phyloP scores from a whole-genome alignment of 352 stramenopile species.

The Thraustochytrium striatum region DNA sequence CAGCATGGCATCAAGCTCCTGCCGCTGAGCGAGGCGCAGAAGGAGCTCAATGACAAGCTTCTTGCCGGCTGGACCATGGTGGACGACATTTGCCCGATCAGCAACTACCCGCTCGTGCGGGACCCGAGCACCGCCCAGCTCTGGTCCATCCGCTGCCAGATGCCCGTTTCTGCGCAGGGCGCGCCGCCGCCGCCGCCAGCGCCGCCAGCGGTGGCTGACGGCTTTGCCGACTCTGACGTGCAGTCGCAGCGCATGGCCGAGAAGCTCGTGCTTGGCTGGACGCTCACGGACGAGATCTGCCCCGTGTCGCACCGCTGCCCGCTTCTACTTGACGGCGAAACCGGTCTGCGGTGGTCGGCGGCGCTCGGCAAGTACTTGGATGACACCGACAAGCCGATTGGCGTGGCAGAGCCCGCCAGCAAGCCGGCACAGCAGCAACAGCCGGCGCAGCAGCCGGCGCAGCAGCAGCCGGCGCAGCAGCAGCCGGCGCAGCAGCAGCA shows the following conservation, averaged over 20 bases:
- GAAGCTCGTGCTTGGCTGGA: conserved; percentile 27
- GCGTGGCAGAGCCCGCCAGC: not conserved
- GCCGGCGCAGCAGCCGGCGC: no score
- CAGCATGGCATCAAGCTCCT: not conserved
- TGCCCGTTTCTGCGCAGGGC: not conserved
- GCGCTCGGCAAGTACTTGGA: conserved; percentile 3
- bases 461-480: not conserved
- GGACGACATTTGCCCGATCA: conserved; percentile 35
- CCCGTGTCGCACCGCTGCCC: conserved; percentile 23
- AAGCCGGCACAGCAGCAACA: not conserved
- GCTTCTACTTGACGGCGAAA: not conserved
- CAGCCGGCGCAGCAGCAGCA: not conserved
- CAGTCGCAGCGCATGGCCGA: conserved; percentile 26
- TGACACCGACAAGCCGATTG: not conserved
- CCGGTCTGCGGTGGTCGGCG: conserved; percentile 11
- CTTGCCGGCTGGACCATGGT: conserved; percentile 13
- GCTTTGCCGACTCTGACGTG: conserved; percentile 10
- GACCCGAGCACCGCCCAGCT: conserved; percentile 28
- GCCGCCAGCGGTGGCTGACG: not conserved
- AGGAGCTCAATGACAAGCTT: conserved; percentile 36
- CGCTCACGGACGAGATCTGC: conserved; percentile 36
- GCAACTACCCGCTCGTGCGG: conserved; percentile 16
- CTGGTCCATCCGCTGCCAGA: conserved; percentile 40
- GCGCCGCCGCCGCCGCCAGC: not conserved
- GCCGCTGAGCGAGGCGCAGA: conserved; percentile 27